phyloP scores from a whole-genome alignment of 768 basidiomycete genomes.

The Gymnopilus junonius region DNA sequence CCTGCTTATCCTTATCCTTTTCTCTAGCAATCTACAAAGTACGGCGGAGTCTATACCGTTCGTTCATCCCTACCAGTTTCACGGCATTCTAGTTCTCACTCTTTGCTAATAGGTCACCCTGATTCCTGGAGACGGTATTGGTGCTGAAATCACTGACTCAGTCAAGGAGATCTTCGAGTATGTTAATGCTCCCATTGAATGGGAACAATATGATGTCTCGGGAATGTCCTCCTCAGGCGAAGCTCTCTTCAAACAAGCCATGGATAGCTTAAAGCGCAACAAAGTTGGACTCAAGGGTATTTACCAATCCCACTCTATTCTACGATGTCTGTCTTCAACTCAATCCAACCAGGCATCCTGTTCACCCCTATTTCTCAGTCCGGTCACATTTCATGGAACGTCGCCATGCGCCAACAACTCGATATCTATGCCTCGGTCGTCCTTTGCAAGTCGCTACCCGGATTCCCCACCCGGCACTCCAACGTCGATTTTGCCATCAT shows the following conservation, averaged over 20 bases:
- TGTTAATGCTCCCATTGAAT: slow-evolving; percentile 97
- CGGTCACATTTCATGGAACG: slow-evolving; percentile 99
- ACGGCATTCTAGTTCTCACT: slow-evolving; percentile 25
- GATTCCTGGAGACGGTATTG: slow-evolving; percentile 98
- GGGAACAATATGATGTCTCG: slow-evolving; percentile 98
- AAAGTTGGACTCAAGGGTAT: slow-evolving; percentile 96
- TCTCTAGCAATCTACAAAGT: slow-evolving; percentile 80
- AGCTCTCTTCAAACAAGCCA: slow-evolving; percentile 94
- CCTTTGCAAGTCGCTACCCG: slow-evolving; percentile 96
- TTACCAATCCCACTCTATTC: slow-evolving; percentile 20
- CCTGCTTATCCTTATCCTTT: slow-evolving; percentile 12
- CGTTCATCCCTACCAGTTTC: slow-evolving; percentile 28
- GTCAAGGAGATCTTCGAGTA: slow-evolving; percentile 99
- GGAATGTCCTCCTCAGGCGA: slow-evolving; percentile 95
- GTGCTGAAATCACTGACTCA: slow-evolving; percentile 95
- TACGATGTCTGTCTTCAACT: slow-evolving; percentile 10
- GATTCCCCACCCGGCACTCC: slow-evolving; percentile 92
- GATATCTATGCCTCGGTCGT: slow-evolving; percentile 99
- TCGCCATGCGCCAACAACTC: slow-evolving; percentile 98
- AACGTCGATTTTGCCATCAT: slow-evolving; percentile 99
- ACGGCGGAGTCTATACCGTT: slow-evolving; percentile 92
- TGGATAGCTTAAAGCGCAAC: slow-evolving; percentile 98
- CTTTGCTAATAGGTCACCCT: slow-evolving; percentile 75
- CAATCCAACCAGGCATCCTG: slow-evolving; percentile 75
- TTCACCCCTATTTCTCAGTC: slow-evolving; percentile 97